Evolutionary conservation across 176 grass and related monocot genomes (phyloP), one percentile per base, ranked within the genome.

Genomic region (Avena atlantica): DNA sequence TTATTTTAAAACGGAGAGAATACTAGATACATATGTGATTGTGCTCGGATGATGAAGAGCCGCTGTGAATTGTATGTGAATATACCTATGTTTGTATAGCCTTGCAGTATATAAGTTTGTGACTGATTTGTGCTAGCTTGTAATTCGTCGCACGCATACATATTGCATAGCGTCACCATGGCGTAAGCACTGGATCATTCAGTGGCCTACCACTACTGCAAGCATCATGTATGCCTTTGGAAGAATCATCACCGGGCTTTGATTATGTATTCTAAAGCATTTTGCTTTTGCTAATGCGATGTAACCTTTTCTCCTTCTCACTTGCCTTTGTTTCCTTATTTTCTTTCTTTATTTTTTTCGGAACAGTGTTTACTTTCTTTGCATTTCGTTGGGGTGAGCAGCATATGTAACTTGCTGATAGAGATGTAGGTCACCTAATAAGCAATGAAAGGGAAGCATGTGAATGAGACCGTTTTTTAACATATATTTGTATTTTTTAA

Each of bases 241-340:
- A 49, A 49, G 63, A 77, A 88, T 91, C 82, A 78, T 87, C 53
- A 79, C 78, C 36, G 52, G 59, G 78, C 47, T 71, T 70, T 85
- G 83, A 79, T 89, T 78, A 79, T 83, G 78, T 65, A 31, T 66
- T 64, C 74, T 60, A 70, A 78, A 88, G 78, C 9, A 8, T 56
- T 63, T 76, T 73, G 63, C 86, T 92, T 92, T 92, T 79, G 78
- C 29, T 82, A 92, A 86, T 89, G 86, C 78, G 89, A 89, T 86
- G 78, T 40, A 42, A 23, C 86, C 44, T 88, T 88, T 85, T 88
- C 19, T 48, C 15, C 36, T 16, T 15, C 76, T 64, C 9, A 48
- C 44, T 80, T 29, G 67, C 52, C 62, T 20, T 70, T 76, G 51
- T 25, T 84, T 83, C 63, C 15, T 78, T 42, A 8, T 63, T 55